These are phyloP conservation scores for Colletotrichum plurivorum DNA, from an alignment of 2,329 filamentous ascomycete genomes.

Conservation along the genomic window DNA sequence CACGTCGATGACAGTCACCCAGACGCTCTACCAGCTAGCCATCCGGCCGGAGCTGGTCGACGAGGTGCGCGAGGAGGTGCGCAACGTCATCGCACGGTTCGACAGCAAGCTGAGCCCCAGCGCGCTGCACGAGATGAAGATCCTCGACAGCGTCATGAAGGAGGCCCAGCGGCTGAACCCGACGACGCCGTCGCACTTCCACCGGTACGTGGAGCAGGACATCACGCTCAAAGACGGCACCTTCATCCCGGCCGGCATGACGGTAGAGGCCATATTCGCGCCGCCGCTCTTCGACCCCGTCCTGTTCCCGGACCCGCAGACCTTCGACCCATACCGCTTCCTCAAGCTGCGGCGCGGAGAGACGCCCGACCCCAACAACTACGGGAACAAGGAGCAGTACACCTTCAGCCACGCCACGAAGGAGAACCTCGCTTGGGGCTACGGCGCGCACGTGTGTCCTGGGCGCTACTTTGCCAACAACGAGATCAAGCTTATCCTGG, in stretches of 20 bases:
- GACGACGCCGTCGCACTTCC: slow-evolving; percentile 26
- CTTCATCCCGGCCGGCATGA: slow-evolving; percentile 24
- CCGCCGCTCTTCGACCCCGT: slow-evolving; percentile 12
- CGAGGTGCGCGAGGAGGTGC: slow-evolving; percentile 64
- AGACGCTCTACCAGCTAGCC: slow-evolving; percentile 63
- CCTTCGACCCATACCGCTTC: slow-evolving; percentile 18
- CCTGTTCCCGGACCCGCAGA: slow-evolving; percentile 17
- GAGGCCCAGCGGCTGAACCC: slow-evolving; percentile 51
- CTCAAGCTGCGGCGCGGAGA: slow-evolving; percentile 24
- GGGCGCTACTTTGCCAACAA: slow-evolving; percentile 54
- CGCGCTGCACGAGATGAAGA: slow-evolving; percentile 49
- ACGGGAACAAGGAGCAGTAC: slow-evolving; percentile 42
- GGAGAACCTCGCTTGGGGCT: slow-evolving; percentile 50
- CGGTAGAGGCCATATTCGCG: slow-evolving; percentile 54
- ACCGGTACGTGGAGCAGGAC: slow-evolving; percentile 59
- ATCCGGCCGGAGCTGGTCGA: slow-evolving; percentile 63
- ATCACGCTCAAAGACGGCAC: slow-evolving; percentile 51
- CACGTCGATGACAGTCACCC: slow-evolving; percentile 54
- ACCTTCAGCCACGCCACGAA: slow-evolving; percentile 55
- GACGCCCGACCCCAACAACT: slow-evolving; percentile 9
- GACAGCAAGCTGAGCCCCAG: slow-evolving; percentile 48
- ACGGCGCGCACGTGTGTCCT: slow-evolving; percentile 54
- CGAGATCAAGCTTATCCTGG: slow-evolving; percentile 52
- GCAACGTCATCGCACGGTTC: slow-evolving; percentile 49
- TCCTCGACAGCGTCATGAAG: slow-evolving; percentile 53